These are phyloP conservation scores for Nannizziopsis arthrosporioides DNA, from an alignment of 2,329 filamentous ascomycete genomes.

Conservation along the genomic window DNA sequence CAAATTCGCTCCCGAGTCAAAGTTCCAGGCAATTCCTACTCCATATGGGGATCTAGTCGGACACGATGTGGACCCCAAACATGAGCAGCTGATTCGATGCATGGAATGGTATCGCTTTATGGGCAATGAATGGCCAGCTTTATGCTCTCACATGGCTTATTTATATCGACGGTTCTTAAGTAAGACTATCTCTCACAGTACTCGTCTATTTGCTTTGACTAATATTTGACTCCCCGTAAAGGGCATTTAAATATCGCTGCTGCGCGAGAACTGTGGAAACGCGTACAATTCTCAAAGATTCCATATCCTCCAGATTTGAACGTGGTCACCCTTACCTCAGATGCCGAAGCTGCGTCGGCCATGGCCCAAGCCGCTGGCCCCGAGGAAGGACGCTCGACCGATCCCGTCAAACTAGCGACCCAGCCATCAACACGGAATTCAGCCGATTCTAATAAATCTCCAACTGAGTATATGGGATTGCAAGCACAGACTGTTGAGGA, in stretches of 20 bases:
- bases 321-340: slow-evolving; percentile 29
- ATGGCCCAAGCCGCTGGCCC: slow-evolving; percentile 23
- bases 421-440: slow-evolving; percentile 20
- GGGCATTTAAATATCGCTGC: slow-evolving; percentile 36
- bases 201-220: slow-evolving; percentile 21
- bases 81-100: slow-evolving; percentile 65
- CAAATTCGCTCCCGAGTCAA: slow-evolving; percentile 42
- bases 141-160: slow-evolving; percentile 55
- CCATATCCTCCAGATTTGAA: slow-evolving; percentile 24
- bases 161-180: slow-evolving; percentile 76
- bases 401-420: slow-evolving; percentile 18
- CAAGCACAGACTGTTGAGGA: slow-evolving; percentile 48
- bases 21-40: slow-evolving; percentile 46
- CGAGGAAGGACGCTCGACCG: slow-evolving; percentile 21
- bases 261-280: slow-evolving; percentile 42
- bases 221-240: not conserved
- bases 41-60: slow-evolving; percentile 60
- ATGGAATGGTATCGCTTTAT: slow-evolving; percentile 77
- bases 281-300: slow-evolving; percentile 41
- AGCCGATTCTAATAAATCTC: not conserved
- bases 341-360: slow-evolving; percentile 18
- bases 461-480: slow-evolving; percentile 18
- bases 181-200: slow-evolving; percentile 42
- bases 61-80: slow-evolving; percentile 45
- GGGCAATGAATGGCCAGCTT: slow-evolving; percentile 57